These are phyloP conservation scores for Pseudotulostoma volvatum DNA, from an alignment of 495 filamentous ascomycete genomes.

Conservation along the genomic window DNA sequence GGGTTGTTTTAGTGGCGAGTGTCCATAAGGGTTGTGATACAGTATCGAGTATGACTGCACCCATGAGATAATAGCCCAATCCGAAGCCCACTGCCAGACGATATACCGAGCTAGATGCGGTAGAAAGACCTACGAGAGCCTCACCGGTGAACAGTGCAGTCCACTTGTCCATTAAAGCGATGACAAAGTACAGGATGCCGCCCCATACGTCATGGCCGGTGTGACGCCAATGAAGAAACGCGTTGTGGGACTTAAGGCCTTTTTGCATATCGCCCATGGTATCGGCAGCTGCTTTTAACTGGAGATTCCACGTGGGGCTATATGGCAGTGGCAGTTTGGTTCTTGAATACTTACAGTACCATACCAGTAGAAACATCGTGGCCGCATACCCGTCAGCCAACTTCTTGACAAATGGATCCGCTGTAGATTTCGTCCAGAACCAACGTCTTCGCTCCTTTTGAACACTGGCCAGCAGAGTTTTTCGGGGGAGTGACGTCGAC, in stretches of 20 bases:
- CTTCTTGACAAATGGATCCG: constrained; percentile 29
- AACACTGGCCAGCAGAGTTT: constrained; percentile 29
- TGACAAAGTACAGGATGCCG: constrained; percentile 40
- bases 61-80: constrained; percentile 41
- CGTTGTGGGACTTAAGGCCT: constrained; percentile 41
- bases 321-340: constrained; percentile 36
- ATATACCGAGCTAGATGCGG: constrained; percentile 20
- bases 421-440: constrained; percentile 23
- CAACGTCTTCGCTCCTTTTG: constrained; percentile 25
- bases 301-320: constrained; percentile 44
- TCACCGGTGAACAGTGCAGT: constrained; percentile 32
- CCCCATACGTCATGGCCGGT: constrained; percentile 40
- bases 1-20: constrained; percentile 24
- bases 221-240: constrained; percentile 45
- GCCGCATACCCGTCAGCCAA: constrained; percentile 37
- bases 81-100: constrained; percentile 40
- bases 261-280: constrained; percentile 37
- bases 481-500: constrained; percentile 29
- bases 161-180: constrained; percentile 46
- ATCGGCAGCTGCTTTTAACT: constrained; percentile 38
- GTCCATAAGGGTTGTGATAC: constrained; percentile 38
- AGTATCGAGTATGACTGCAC: constrained; percentile 41
- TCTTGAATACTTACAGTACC: constrained; percentile 39
- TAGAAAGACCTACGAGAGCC: constrained; percentile 26
- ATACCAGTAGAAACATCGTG: constrained; percentile 41